Conservation (phyloP, 148 eudicot genomes). For the Heliamphora exappendiculata region DNA sequence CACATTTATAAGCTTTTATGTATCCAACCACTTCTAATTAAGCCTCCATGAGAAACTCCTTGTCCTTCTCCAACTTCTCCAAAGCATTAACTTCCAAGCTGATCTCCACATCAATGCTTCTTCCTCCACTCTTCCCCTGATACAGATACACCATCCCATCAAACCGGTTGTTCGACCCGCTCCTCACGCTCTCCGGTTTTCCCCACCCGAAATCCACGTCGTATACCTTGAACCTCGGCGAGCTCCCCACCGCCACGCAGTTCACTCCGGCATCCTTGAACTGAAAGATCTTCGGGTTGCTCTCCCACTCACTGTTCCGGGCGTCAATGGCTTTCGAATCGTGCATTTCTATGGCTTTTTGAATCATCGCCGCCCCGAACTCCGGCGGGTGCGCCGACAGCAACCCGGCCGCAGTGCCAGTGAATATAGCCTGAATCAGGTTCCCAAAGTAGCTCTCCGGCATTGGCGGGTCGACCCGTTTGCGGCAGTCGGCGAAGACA, state of each 20-base stretch:
- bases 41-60: slow-evolving; percentile 60
- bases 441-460: slow-evolving; percentile 90
- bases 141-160: slow-evolving; percentile 96
- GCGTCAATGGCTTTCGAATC: slow-evolving; percentile 55
- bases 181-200: slow-evolving; percentile 75
- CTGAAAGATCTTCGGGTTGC: slow-evolving; percentile 68
- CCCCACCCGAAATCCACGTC: slow-evolving; percentile 91
- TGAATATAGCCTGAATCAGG: slow-evolving; percentile 87
- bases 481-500: slow-evolving; percentile 83
- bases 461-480: slow-evolving; percentile 83
- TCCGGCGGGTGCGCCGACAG: slow-evolving; percentile 48
- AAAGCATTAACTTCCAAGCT: slow-evolving; percentile 65
- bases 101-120: slow-evolving; percentile 85
- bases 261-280: slow-evolving; percentile 89
- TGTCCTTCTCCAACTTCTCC: slow-evolving; percentile 77
- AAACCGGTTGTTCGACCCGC: slow-evolving; percentile 85
- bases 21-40: background rate
- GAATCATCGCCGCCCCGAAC: slow-evolving; percentile 54
- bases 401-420: slow-evolving; percentile 76
- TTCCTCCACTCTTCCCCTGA: slow-evolving; percentile 71
- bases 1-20: background rate
- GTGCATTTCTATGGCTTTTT: slow-evolving; percentile 36
- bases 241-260: slow-evolving; percentile 94
- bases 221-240: slow-evolving; percentile 90
- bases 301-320: slow-evolving; percentile 75